phyloP scores from a whole-genome alignment of 169 alveolate genomes.

The Eimeria brunetti region DNA sequence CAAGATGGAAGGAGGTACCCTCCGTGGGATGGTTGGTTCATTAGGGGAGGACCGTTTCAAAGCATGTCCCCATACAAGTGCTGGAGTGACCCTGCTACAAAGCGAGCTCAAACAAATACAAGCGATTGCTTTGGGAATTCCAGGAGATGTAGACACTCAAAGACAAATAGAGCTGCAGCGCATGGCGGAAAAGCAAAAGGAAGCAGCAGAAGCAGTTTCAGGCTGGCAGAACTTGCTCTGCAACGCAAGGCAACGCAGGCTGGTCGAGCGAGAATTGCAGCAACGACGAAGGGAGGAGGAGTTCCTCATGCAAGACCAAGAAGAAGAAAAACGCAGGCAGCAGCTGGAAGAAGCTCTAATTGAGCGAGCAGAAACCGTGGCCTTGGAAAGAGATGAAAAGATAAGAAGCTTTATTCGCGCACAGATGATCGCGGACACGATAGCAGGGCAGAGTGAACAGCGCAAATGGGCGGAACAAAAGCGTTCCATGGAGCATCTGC shows the following conservation, averaged over 20 bases:
- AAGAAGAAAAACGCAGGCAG: not conserved
- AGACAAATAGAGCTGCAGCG: constrained; percentile 10
- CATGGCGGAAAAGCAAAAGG: constrained; percentile 41
- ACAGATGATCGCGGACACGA: constrained; percentile 52
- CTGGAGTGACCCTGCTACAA: constrained; percentile 61
- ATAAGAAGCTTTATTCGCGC: constrained; percentile 36
- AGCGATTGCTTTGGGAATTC: constrained; percentile 17
- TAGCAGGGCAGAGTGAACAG: constrained; percentile 59
- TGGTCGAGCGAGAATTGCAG: constrained; percentile 8
- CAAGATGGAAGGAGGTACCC: not conserved
- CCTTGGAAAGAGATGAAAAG: constrained; percentile 16
- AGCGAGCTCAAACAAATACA: constrained; percentile 34
- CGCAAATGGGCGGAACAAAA: constrained; percentile 17
- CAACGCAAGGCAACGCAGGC: constrained; percentile 16
- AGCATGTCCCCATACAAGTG: not conserved
- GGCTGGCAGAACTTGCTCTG: constrained; percentile 42
- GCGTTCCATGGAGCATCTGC: not conserved
- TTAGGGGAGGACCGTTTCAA: constrained; percentile 2
- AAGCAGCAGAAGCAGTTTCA: constrained; percentile 21
- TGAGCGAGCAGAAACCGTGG: not conserved
- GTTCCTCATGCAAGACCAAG: constrained; percentile 15
- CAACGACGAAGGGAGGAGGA: not conserved
- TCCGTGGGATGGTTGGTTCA: not conserved
- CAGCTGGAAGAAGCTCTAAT: not conserved
- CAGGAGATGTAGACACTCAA: not conserved